These are phyloP conservation scores for Suillus subaureus DNA, from an alignment of 768 basidiomycete species.

Conservation along the genomic window DNA sequence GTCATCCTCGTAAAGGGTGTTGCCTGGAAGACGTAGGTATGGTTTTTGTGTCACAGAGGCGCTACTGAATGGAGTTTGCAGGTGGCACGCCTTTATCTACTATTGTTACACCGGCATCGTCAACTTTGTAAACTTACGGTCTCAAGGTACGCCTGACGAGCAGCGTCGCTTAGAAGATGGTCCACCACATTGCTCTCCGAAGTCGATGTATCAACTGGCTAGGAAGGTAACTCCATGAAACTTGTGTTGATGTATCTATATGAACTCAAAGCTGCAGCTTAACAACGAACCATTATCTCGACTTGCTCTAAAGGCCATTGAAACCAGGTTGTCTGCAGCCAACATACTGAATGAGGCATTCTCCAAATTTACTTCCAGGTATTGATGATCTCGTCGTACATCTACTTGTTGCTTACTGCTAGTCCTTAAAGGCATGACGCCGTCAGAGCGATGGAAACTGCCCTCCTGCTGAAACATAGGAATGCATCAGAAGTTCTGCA, in stretches of 20 bases:
- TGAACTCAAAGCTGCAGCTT: slow-evolving; percentile 3
- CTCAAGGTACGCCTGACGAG: neutral
- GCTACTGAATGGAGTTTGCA: neutral
- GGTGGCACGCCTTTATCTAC: slow-evolving; percentile 13
- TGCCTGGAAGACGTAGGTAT: slow-evolving; percentile 13
- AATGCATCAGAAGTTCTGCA: slow-evolving; percentile 2
- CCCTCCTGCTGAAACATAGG: slow-evolving; percentile 5
- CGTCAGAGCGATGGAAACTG: slow-evolving; percentile 10
- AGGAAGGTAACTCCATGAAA: slow-evolving; percentile 15
- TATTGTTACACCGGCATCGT: slow-evolving; percentile 14
- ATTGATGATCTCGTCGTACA: neutral
- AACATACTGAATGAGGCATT: slow-evolving; percentile 16
- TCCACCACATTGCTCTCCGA: slow-evolving; percentile 23
- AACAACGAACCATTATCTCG: slow-evolving; percentile 2
- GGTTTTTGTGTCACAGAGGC: neutral
- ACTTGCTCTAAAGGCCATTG: slow-evolving; percentile 11
- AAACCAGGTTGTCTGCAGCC: neutral
- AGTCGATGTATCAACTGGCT: slow-evolving; percentile 29
- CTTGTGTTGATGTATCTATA: neutral
- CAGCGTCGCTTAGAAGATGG: neutral
- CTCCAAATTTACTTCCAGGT: slow-evolving; percentile 15
- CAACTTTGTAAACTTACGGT: slow-evolving; percentile 9
- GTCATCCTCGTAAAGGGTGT: slow-evolving; percentile 11
- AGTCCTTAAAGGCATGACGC: slow-evolving; percentile 7
- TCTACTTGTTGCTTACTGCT: neutral